phyloP scores from a whole-genome alignment of 2,329 filamentous ascomycete species.

The Xylariaceae sp. region DNA sequence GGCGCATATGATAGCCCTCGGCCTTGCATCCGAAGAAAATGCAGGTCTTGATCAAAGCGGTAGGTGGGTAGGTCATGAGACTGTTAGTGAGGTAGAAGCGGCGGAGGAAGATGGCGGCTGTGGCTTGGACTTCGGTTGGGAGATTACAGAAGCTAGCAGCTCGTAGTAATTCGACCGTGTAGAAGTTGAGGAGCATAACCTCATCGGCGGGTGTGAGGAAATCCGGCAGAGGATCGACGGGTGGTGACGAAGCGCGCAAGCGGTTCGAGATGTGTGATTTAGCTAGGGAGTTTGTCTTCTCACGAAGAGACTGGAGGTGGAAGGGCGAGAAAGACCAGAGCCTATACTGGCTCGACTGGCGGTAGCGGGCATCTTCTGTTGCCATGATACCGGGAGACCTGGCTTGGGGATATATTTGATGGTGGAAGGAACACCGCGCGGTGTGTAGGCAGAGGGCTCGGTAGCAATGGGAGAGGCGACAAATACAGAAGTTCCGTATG shows the following conservation, averaged over 20 bases:
- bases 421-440: too few relatives aligned
- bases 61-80: constrained; percentile 92
- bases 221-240: constrained; percentile 56
- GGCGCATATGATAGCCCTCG: constrained; percentile 73
- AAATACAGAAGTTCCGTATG: too few relatives aligned
- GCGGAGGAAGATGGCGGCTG: constrained; percentile 83
- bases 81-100: constrained; percentile 96
- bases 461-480: too few relatives aligned
- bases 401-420: too few relatives aligned
- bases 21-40: constrained; percentile 93
- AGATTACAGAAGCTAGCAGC: constrained; percentile 52
- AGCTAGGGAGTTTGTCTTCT: constrained; percentile 75
- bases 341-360: constrained; percentile 82
- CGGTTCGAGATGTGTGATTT: constrained; percentile 54
- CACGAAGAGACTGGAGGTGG: constrained; percentile 66
- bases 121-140: constrained; percentile 57
- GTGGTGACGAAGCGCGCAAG: constrained; percentile 50
- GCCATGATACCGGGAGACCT: constrained; percentile 54
- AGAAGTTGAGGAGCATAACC: constrained; percentile 74
- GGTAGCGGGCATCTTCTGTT: constrained; percentile 87
- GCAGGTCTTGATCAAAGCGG: constrained; percentile 81
- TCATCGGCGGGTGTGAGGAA: constrained; percentile 84
- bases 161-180: constrained; percentile 56
- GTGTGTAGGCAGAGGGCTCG: too few relatives aligned
- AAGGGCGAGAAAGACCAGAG: constrained; percentile 86